A percentile compares a stretch with the other conserved stretches of the same genome.
Conservation (phyloP, 345 rosid genomes). For the Orychophragmus violaceus region DNA sequence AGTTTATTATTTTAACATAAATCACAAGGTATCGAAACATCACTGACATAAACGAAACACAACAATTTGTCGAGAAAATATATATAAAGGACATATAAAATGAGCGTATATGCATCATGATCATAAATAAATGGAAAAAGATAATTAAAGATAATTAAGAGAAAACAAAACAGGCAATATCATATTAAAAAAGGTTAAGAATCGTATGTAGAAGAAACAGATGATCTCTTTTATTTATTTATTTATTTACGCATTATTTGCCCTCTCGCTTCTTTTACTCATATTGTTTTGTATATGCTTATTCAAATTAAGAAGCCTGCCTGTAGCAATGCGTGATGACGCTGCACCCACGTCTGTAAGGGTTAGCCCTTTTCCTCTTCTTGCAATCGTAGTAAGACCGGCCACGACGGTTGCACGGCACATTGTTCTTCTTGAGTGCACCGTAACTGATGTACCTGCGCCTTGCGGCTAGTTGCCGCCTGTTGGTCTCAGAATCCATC, state of each 20-base stretch:
- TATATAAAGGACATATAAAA: slow-evolving; percentile 15
- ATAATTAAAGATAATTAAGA: not conserved
- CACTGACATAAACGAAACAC: slow-evolving; percentile 12
- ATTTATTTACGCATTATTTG: not conserved
- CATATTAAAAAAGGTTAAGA: slow-evolving; percentile 5
- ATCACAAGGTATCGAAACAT: slow-evolving; percentile 4
- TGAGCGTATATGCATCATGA: slow-evolving; percentile 19
- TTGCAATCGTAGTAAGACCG: slow-evolving; percentile 49
- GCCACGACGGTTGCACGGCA: slow-evolving; percentile 45
- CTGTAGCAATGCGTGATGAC: slow-evolving; percentile 43
- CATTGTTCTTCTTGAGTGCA: slow-evolving; percentile 31
- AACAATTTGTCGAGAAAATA: slow-evolving; percentile 6
- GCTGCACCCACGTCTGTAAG: slow-evolving; percentile 51
- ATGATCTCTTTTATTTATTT: not conserved
- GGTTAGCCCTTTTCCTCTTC: slow-evolving; percentile 35
- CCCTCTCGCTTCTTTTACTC: slow-evolving; percentile 16
- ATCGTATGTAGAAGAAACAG: slow-evolving; percentile 12
- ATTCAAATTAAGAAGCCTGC: slow-evolving; percentile 16
- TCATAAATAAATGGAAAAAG: slow-evolving; percentile 9
- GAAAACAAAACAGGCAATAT: not conserved
- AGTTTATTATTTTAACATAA: not conserved
- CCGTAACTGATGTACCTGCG: slow-evolving; percentile 42
- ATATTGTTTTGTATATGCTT: slow-evolving; percentile 5
- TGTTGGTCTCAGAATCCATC: slow-evolving; percentile 36
- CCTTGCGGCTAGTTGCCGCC: slow-evolving; percentile 27